Evolutionary conservation across 345 rosid species (phyloP).

Genomic region (Rhizophora apiculata): DNA sequence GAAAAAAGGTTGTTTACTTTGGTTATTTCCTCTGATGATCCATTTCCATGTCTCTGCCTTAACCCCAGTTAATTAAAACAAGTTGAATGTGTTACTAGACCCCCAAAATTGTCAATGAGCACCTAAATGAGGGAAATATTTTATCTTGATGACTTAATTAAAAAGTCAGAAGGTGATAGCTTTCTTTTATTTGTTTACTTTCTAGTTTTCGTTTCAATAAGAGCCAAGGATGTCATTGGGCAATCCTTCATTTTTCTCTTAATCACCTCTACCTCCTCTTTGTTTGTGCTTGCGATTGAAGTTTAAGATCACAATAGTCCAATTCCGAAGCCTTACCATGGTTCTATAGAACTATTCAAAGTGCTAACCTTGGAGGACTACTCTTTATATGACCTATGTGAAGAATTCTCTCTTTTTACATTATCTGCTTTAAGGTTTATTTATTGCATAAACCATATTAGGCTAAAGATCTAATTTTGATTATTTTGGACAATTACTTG

Average conservation of each 20-base stretch:
- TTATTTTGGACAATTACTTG: too few relatives aligned
- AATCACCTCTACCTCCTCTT: too few relatives aligned
- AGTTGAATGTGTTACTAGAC: neutral
- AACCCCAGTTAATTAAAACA: neutral
- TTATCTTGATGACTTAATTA: neutral
- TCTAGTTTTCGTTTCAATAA: neutral
- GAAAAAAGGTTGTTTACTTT: conserved; percentile 72
- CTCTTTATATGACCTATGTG: too few relatives aligned
- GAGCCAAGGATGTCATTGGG: too few relatives aligned
- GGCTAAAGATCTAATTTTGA: neutral
- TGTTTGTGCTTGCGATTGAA: too few relatives aligned
- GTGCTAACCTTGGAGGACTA: too few relatives aligned
- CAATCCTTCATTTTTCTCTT: too few relatives aligned
- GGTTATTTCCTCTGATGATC: neutral
- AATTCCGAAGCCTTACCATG: too few relatives aligned
- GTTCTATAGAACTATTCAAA: too few relatives aligned
- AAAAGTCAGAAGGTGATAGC: neutral
- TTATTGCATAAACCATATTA: neutral
- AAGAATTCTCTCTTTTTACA: neutral
- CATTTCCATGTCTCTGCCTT: neutral
- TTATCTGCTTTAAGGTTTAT: neutral
- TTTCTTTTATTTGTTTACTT: neutral
- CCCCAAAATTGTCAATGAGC: neutral
- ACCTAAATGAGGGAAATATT: neutral
- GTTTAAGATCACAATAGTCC: too few relatives aligned